Percentiles rank a stretch among this genome's conserved stretches.
These are phyloP conservation scores for Pelargonium exstipulatum DNA, from an alignment of 441 rosid species.

Conservation along the genomic window DNA sequence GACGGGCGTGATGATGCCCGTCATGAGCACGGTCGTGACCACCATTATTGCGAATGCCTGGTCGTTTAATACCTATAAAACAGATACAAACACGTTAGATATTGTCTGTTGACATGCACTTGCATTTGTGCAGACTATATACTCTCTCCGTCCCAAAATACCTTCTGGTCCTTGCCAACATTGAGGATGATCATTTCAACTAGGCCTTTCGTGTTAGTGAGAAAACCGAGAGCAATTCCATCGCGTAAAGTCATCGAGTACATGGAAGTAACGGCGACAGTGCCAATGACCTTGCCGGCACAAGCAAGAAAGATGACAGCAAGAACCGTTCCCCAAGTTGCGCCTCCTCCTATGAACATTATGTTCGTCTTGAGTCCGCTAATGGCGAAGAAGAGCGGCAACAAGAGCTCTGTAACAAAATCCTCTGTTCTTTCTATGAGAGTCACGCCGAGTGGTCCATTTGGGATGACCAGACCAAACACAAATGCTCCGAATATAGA, in stretches of 20 bases:
- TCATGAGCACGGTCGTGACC: constrained; percentile 65
- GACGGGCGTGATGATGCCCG: constrained; percentile 61
- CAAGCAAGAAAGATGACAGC: constrained; percentile 51
- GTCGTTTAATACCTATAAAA: too few species aligned
- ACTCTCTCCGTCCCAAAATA: constrained; percentile 4
- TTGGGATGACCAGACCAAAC: constrained; percentile 82
- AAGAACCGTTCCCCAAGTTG: constrained; percentile 48
- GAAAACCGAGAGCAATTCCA: constrained; percentile 76
- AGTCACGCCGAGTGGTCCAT: constrained; percentile 81
- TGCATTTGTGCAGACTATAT: too few species aligned
- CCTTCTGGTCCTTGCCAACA: constrained; percentile 88
- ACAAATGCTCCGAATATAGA: constrained; percentile 93
- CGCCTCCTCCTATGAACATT: too few species aligned
- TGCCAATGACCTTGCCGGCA: constrained; percentile 69
- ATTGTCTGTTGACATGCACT: too few species aligned
- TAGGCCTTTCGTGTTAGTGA: constrained; percentile 93
- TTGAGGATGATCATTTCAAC: constrained; percentile 89
- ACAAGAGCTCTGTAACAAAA: constrained; percentile 78
- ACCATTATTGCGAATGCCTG: constrained; percentile 76
- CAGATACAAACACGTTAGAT: too few species aligned
- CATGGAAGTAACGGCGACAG: constrained; percentile 42
- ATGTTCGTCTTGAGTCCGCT: constrained; percentile 72
- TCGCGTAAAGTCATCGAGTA: constrained; percentile 74
- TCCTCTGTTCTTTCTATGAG: constrained; percentile 90
- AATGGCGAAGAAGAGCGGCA: constrained; percentile 88